Evolutionary conservation across 345 rosid genomes (phyloP).

Genomic region (Aquilaria sinensis): DNA sequence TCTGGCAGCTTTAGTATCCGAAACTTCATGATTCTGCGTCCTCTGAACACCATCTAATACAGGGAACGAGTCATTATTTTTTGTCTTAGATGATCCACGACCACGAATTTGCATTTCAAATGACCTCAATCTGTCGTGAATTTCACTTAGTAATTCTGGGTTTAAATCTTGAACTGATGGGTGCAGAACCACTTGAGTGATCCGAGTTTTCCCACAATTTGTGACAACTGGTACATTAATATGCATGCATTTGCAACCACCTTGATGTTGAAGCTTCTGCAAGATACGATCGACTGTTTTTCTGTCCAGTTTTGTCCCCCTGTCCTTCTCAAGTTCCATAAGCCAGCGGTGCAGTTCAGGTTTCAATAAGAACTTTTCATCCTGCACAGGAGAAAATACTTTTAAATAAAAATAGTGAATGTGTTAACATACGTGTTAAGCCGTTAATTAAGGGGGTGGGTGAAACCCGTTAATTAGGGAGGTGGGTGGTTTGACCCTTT

Average conservation of each 20-base stretch:
- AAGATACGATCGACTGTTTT: constrained; percentile 73
- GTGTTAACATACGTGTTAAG: background rate
- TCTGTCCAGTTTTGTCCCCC: constrained; percentile 66
- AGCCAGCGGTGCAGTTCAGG: constrained; percentile 82
- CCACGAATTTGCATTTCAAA: constrained; percentile 76
- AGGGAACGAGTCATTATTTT: constrained; percentile 50
- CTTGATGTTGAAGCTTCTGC: constrained; percentile 74
- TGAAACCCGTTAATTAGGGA: constrained; percentile 2
- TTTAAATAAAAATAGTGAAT: background rate
- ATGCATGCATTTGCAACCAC: constrained; percentile 59
- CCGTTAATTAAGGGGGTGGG: background rate
- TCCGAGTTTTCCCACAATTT: constrained; percentile 64
- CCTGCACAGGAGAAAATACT: constrained; percentile 34
- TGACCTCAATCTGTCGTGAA: constrained; percentile 68
- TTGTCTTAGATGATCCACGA: constrained; percentile 46
- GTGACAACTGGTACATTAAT: constrained; percentile 72
- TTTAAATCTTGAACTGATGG: constrained; percentile 59
- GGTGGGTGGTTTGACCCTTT: too few relatives aligned
- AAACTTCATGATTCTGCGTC: constrained; percentile 36
- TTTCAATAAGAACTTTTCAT: constrained; percentile 71
- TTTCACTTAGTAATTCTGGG: constrained; percentile 50
- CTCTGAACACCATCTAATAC: constrained; percentile 66
- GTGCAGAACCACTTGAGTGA: constrained; percentile 61
- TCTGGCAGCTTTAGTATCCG: constrained; percentile 43
- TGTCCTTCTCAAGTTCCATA: constrained; percentile 70